Conservation (phyloP, 2,329 filamentous ascomycete genomes). For the Fusarium neocosmosporiellum region DNA sequence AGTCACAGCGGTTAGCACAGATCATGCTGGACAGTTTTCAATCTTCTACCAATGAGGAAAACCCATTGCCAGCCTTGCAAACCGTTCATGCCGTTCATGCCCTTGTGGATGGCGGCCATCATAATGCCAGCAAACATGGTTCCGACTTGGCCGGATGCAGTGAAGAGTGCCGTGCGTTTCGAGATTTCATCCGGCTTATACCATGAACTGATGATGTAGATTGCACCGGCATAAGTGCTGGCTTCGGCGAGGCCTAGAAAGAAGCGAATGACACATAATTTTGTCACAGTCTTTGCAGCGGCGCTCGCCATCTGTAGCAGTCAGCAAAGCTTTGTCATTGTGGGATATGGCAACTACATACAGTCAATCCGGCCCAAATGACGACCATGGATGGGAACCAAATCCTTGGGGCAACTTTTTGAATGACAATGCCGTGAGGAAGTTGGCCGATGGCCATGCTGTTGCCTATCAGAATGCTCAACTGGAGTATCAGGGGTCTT, state of each 20-base stretch:
- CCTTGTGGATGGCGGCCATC: slow-evolving; percentile 56
- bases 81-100: slow-evolving; percentile 53
- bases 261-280: slow-evolving; percentile 45
- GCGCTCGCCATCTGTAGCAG: slow-evolving; percentile 43
- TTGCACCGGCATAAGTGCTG: slow-evolving; percentile 45
- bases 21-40: fast-evolving
- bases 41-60: slow-evolving; percentile 30
- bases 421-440: slow-evolving; percentile 66
- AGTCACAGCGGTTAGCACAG: fast-evolving
- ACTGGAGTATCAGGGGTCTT: background rate
- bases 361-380: slow-evolving; percentile 70
- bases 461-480: background rate
- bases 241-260: slow-evolving; percentile 44
- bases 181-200: slow-evolving; percentile 67
- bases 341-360: slow-evolving; percentile 32
- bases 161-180: slow-evolving; percentile 70
- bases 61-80: slow-evolving; percentile 62
- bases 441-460: slow-evolving; percentile 63
- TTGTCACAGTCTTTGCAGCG: slow-evolving; percentile 44
- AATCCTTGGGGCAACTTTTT: slow-evolving; percentile 67
- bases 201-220: slow-evolving; percentile 59
- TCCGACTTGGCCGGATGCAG: slow-evolving; percentile 65
- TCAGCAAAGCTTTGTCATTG: fast-evolving
- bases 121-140: slow-evolving; percentile 70
- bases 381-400: slow-evolving; percentile 71